Evolutionary conservation across 2,329 filamentous ascomycete genomes (phyloP), one percentile per base, ranked within the genome.

Genomic region (Plectosphaerella plurivora): DNA sequence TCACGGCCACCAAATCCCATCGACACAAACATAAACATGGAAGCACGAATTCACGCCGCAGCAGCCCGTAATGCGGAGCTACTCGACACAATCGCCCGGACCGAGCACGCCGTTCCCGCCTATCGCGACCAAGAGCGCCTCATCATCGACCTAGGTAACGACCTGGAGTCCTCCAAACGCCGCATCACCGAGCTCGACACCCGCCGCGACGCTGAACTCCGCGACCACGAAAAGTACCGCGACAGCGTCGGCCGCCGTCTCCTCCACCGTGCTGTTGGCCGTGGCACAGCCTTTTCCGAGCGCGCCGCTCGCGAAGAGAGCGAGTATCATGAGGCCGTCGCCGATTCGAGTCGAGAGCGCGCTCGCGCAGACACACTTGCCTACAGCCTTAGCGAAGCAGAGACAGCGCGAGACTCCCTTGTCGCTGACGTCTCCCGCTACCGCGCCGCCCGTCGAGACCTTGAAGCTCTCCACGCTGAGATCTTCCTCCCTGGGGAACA

Each of bases 311-410:
- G 76, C 55, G 79, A 82, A 62, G 79, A 83, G 61, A 65, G 68
- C 44, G 79, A 82, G 55, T 83, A 81, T 61, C 70, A 79, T 24
- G 73, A 78, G 45, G 79, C 73, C 0, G 69, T 80, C 46, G 74
- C 80, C 53, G 64, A 73, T 28, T 69, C 77, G 53, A 70, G 76
- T 22, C 68, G 73, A 22, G 73, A 74, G 42, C 70, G 73, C 45
- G 69, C 74, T 39, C 60, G 71, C 47, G 69, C 74, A 37, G 66
- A 70, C 2, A 65, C 68, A 49, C 59, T 82, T 3, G 63, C 66
- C 5, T 49, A 49, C 1, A 70, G 75, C 52, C 66, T 77, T 1
- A 55, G 62, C 0, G 67, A 74, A 3, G 78, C 79, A 0, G 56
- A 67, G 14, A 55, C 59, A 15, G 68, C 65, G 2, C 65, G 64